A percentile compares a stretch with the other conserved stretches of the same genome.
Conservation (phyloP, 805 yeast species). For the Yamadazyma paraphyllophila region DNA sequence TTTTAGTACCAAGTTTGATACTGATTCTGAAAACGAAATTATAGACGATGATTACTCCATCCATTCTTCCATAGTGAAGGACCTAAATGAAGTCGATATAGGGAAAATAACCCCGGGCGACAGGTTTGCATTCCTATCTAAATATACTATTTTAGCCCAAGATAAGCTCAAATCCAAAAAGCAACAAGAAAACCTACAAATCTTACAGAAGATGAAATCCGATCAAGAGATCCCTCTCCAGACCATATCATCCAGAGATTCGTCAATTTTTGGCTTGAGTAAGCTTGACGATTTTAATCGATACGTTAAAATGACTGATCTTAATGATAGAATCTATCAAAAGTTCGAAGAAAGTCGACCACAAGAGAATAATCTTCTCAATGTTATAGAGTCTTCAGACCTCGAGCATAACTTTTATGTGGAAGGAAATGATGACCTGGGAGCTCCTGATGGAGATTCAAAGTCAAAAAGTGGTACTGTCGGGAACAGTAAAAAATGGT, state of each 20-base stretch:
- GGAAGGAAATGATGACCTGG: conserved; percentile 13
- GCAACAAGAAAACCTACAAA: conserved; percentile 2
- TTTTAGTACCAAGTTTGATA: conserved; percentile 20
- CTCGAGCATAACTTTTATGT: conserved; percentile 27
- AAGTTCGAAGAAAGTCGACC: conserved; percentile 14
- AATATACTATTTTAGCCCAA: conserved; percentile 20
- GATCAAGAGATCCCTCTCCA: conserved; percentile 18
- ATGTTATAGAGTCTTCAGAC: conserved; percentile 24
- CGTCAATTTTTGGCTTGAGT: conserved; percentile 30
- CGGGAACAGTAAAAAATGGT: conserved; percentile 16
- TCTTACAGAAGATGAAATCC: not conserved
- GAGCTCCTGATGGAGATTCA: not conserved
- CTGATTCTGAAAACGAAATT: conserved; percentile 17
- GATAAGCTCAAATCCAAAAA: conserved; percentile 4
- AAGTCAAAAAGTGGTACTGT: conserved; percentile 6
- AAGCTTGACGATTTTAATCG: conserved; percentile 33
- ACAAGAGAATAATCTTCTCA: conserved; percentile 22
- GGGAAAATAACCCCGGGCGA: conserved; percentile 15
- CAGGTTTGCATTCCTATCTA: conserved; percentile 26
- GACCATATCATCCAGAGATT: conserved; percentile 7
- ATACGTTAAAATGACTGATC: conserved; percentile 32
- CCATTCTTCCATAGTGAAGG: conserved; percentile 24
- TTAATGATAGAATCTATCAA: conserved; percentile 30
- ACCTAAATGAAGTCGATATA: conserved; percentile 16
- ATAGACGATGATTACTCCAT: conserved; percentile 15